A percentile compares a stretch with the other conserved stretches of the same genome.
Evolutionary conservation across 129 eudicot genomes (phyloP).

Genomic region (Glebionis coronaria): DNA sequence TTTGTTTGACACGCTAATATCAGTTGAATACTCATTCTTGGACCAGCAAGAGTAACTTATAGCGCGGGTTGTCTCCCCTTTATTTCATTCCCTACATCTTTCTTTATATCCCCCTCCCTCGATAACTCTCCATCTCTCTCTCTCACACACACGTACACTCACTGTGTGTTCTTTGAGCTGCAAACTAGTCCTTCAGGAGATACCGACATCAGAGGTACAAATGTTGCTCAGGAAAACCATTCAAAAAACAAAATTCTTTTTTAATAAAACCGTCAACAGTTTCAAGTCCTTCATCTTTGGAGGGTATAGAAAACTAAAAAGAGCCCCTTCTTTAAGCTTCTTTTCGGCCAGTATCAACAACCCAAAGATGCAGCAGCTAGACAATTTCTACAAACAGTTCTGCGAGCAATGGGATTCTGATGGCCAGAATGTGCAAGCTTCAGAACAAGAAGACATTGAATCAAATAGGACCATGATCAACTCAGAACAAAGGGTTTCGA

Average conservation of each 20-base stretch:
- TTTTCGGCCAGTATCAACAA: slow-evolving; percentile 27
- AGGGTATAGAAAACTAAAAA: slow-evolving; percentile 47
- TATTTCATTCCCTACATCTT: slow-evolving; percentile 12
- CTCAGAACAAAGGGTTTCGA: slow-evolving; percentile 25
- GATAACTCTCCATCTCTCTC: slow-evolving; percentile 7
- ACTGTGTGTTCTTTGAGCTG: slow-evolving; percentile 5
- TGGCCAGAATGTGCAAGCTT: slow-evolving; percentile 10
- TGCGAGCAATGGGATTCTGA: slow-evolving; percentile 39
- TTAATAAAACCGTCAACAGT: slow-evolving; percentile 40
- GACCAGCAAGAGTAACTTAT: background rate
- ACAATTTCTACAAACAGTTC: slow-evolving; percentile 42
- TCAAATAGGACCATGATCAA: slow-evolving; percentile 24
- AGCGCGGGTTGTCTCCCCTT: slow-evolving; percentile 13
- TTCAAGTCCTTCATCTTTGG: slow-evolving; percentile 51
- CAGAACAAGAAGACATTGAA: slow-evolving; percentile 30
- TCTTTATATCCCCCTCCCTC: slow-evolving; percentile 13
- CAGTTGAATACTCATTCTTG: background rate
- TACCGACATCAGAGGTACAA: slow-evolving; percentile 21
- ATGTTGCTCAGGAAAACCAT: slow-evolving; percentile 57
- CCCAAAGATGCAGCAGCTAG: slow-evolving; percentile 45
- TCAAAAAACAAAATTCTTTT: slow-evolving; percentile 48
- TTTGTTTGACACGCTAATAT: background rate
- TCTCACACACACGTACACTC: slow-evolving; percentile 4
- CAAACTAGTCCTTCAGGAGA: slow-evolving; percentile 6
- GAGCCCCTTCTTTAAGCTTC: slow-evolving; percentile 39